These are phyloP conservation scores for Emydomyces testavorans DNA, from an alignment of 2,329 filamentous ascomycete genomes.

Conservation along the genomic window DNA sequence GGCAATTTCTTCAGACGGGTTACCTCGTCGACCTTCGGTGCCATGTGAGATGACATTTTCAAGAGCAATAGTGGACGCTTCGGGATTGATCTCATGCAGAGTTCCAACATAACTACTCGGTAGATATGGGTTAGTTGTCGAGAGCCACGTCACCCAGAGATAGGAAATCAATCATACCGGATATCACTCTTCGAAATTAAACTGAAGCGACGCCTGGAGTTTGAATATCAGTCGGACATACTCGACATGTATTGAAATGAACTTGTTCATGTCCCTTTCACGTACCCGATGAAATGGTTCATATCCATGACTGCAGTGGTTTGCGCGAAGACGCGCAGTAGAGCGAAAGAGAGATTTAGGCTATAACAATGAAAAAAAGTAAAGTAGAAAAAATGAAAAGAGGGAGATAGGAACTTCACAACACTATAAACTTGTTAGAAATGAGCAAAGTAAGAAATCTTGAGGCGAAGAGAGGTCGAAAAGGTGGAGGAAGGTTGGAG, in stretches of 20 bases:
- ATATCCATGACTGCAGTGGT: conserved; percentile 34
- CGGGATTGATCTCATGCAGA: conserved; percentile 95
- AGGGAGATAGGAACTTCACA: neutral
- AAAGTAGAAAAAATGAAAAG: conserved; percentile 17
- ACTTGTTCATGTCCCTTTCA: conserved; percentile 20
- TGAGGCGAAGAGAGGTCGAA: conserved; percentile 15
- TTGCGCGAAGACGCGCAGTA: conserved; percentile 27
- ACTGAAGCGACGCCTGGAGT: conserved; percentile 72
- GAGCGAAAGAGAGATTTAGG: conserved; percentile 4
- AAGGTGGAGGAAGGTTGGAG: conserved; percentile 12
- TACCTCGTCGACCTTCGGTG: conserved; percentile 76
- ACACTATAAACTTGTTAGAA: neutral
- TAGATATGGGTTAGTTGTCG: neutral
- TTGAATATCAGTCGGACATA: conserved; percentile 6
- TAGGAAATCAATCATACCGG: conserved; percentile 50
- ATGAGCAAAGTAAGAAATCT: neutral
- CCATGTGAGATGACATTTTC: conserved; percentile 93
- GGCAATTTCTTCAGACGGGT: conserved; percentile 68
- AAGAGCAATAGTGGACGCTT: conserved; percentile 89
- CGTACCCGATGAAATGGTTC: conserved; percentile 41
- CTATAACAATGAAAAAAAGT: conserved; percentile 1
- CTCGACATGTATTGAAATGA: conserved; percentile 13
- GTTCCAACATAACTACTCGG: conserved; percentile 93
- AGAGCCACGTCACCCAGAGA: neutral
- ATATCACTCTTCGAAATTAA: conserved; percentile 97